phyloP scores from a whole-genome alignment of 2,329 filamentous ascomycete species.

The Aspergillus hiratsukae region DNA sequence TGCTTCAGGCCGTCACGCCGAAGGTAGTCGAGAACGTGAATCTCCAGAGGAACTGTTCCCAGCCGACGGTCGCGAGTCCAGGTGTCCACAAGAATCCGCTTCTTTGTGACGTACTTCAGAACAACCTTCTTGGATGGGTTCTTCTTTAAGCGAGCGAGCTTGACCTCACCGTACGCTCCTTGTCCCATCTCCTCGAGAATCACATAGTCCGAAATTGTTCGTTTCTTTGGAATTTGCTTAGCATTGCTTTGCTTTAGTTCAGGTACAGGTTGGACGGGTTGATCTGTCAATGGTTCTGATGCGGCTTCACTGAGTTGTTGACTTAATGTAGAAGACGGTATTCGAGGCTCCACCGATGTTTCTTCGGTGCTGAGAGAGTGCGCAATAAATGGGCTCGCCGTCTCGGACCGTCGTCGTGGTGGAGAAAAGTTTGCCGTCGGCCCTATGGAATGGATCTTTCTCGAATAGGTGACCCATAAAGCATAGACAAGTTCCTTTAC shows the following conservation, averaged over 20 bases:
- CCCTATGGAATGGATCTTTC: constrained; percentile 77
- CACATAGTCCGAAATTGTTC: constrained; percentile 81
- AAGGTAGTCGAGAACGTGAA: constrained; percentile 93
- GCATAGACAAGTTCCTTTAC: constrained; percentile 82
- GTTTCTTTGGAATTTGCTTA: constrained; percentile 55
- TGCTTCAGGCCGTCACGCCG: constrained; percentile 65
- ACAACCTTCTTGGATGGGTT: constrained; percentile 76
- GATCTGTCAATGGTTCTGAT: constrained; percentile 42
- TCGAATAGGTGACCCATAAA: constrained; percentile 94
- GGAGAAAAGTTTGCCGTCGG: constrained; percentile 53
- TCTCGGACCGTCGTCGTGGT: constrained; percentile 57
- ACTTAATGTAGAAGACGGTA: constrained; percentile 46
- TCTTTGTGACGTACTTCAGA: constrained; percentile 96
- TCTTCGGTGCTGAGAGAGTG: constrained; percentile 20
- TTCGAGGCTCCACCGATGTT: constrained; percentile 29
- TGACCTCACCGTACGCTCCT: constrained; percentile 96
- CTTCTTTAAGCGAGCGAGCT: constrained; percentile 82
- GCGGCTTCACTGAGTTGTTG: constrained; percentile 49
- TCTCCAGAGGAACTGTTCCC: constrained; percentile 92
- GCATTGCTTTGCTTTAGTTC: constrained; percentile 22
- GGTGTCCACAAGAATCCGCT: constrained; percentile 92
- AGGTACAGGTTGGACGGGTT: constrained; percentile 35
- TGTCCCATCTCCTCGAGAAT: constrained; percentile 98
- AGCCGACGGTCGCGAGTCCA: constrained; percentile 93
- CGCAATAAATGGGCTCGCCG: constrained; percentile 67